A percentile compares a stretch with the other conserved stretches of the same genome.
These are phyloP conservation scores for Gracilaria domingensis DNA, from an alignment of 23 red algal species.

Conservation along the genomic window DNA sequence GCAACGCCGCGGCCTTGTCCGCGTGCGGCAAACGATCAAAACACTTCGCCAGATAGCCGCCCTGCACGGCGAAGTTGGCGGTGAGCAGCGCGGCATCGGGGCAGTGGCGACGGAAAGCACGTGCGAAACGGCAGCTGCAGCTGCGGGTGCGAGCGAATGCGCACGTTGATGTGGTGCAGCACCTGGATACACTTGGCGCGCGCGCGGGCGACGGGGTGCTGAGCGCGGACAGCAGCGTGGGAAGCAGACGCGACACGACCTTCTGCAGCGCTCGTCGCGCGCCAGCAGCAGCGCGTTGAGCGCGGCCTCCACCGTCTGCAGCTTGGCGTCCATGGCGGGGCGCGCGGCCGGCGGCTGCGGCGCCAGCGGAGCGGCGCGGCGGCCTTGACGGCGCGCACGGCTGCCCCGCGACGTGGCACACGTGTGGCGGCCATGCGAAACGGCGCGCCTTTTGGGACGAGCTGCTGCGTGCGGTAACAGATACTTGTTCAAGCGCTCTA, in stretches of 20 bases:
- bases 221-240: constrained; percentile 59
- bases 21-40: constrained; percentile 23
- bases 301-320: no score
- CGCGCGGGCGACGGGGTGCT: constrained; percentile 52
- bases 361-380: no score
- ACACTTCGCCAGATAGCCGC: constrained; percentile 62
- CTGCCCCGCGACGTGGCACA: no score
- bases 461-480: no score
- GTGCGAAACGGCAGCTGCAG: constrained; percentile 40
- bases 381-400: no score
- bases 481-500: no score
- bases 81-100: constrained; percentile 55
- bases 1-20: constrained; percentile 5
- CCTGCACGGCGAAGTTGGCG: constrained; percentile 56
- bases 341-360: constrained; percentile 4
- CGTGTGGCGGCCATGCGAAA: no score
- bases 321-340: constrained; percentile 52
- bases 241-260: constrained; percentile 59
- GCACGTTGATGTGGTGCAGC: constrained; percentile 81
- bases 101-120: constrained; percentile 33
- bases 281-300: constrained; percentile 72
- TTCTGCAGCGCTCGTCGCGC: constrained; percentile 64
- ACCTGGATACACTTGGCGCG: constrained; percentile 58
- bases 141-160: constrained; percentile 39
- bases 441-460: no score